Evolutionary conservation across 1,284 basidiomycete species (phyloP).

Genomic region (Sanghuangporus baumii): DNA sequence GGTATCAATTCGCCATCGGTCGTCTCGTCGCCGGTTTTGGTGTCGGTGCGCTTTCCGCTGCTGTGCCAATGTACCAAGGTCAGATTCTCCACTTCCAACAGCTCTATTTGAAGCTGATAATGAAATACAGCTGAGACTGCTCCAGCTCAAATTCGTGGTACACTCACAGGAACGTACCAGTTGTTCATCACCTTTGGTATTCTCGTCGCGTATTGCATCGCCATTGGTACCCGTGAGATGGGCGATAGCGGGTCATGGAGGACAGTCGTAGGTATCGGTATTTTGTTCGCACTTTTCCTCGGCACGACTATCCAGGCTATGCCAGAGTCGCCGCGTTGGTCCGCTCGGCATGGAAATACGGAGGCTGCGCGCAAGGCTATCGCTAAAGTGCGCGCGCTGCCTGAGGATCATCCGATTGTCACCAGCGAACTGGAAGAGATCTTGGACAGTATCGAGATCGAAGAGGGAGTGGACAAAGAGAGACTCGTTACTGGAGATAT

Average conservation of each 20-base stretch:
- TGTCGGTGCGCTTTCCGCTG: constrained; percentile 69
- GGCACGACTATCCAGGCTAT: constrained; percentile 67
- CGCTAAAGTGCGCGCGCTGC: constrained; percentile 52
- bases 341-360: constrained; percentile 41
- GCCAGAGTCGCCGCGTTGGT: constrained; percentile 75
- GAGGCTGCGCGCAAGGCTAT: constrained; percentile 51
- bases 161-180: constrained; percentile 68
- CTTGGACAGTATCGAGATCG: constrained; percentile 34
- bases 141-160: constrained; percentile 72
- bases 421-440: constrained; percentile 50
- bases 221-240: constrained; percentile 49
- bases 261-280: constrained; percentile 62
- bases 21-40: constrained; percentile 63
- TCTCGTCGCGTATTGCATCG: constrained; percentile 60
- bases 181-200: constrained; percentile 76
- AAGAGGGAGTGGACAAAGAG: constrained; percentile 31
- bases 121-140: constrained; percentile 28
- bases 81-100: constrained; percentile 36
- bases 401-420: constrained; percentile 39
- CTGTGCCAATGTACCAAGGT: constrained; percentile 77
- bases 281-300: constrained; percentile 66
- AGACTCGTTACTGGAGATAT: constrained; percentile 34
- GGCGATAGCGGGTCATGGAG: constrained; percentile 54
- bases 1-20: constrained; percentile 67
- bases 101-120: constrained; percentile 27